Evolutionary conservation across 1,284 basidiomycete species (phyloP).

Genomic region (Sporisorium exsertum): DNA sequence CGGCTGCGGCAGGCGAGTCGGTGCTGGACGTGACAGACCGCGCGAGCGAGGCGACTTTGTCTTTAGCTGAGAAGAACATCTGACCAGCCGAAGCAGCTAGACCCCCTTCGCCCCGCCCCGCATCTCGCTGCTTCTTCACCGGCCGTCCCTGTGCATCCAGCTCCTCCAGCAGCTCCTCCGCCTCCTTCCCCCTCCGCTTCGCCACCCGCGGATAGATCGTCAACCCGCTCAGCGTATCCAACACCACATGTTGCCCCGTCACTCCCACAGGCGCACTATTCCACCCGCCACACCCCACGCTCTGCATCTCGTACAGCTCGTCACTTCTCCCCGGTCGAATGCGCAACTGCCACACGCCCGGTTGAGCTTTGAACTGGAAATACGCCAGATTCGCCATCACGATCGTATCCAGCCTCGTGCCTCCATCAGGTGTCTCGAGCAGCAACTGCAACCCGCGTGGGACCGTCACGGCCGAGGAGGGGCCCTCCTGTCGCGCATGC

Average conservation of each 20-base stretch:
- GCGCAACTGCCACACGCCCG: conserved; percentile 84
- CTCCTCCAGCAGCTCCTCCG: conserved; percentile 78
- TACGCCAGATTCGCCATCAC: conserved; percentile 96
- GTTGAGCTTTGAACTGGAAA: conserved; percentile 91
- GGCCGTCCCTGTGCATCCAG: conserved; percentile 41
- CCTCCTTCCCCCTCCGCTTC: conserved; percentile 81
- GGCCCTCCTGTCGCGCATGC: conserved; percentile 80
- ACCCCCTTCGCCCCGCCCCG: not conserved
- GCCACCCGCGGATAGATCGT: conserved; percentile 85
- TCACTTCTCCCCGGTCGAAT: conserved; percentile 84
- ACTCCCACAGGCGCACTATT: conserved; percentile 76
- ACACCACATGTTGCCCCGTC: conserved; percentile 70
- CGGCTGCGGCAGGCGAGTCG: not conserved
- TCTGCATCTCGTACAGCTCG: conserved; percentile 84
- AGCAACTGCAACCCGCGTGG: conserved; percentile 74
- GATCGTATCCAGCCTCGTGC: conserved; percentile 67
- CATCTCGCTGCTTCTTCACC: conserved; percentile 13
- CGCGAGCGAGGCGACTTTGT: conserved; percentile 16
- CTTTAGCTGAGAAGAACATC: conserved; percentile 21
- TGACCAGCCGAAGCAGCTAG: conserved; percentile 1
- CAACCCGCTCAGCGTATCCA: conserved; percentile 87
- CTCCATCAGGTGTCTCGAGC: conserved; percentile 55
- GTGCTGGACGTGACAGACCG: not conserved
- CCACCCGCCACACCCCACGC: conserved; percentile 80
- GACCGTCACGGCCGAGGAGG: conserved; percentile 75